Conservation (phyloP, 805 yeast genomes). For the Ogataea minuta region DNA sequence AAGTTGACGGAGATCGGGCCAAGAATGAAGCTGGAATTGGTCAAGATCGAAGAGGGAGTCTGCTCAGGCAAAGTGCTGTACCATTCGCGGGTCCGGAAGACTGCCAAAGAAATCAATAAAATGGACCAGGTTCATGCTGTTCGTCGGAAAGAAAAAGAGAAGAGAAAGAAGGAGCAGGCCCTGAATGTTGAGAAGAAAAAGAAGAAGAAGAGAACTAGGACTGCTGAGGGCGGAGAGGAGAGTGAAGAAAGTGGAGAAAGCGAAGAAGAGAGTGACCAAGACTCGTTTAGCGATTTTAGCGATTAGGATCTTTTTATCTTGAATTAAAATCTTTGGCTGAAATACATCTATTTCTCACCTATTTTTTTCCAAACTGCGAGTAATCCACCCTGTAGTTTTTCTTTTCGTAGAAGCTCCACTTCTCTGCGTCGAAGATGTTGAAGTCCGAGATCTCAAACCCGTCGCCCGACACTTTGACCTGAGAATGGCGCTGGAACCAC, state of each 20-base stretch:
- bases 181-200: conserved; percentile 77
- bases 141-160: conserved; percentile 59
- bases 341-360: conserved; percentile 5
- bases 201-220: conserved; percentile 68
- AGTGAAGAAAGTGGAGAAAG: conserved; percentile 38
- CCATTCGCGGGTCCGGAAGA: conserved; percentile 69
- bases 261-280: conserved; percentile 28
- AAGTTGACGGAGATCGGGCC: conserved; percentile 94
- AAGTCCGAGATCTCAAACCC: conserved; percentile 42
- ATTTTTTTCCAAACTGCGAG: conserved; percentile 15
- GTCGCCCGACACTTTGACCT: conserved; percentile 38
- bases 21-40: conserved; percentile 67
- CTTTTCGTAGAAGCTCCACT: conserved; percentile 44
- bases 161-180: conserved; percentile 74
- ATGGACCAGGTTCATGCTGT: conserved; percentile 68
- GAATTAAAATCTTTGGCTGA: background rate
- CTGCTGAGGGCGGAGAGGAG: conserved; percentile 44
- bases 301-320: background rate
- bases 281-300: conserved; percentile 21
- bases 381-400: conserved; percentile 40
- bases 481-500: conserved; percentile 38
- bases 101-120: conserved; percentile 54
- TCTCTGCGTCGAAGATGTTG: conserved; percentile 42
- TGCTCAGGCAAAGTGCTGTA: conserved; percentile 86
- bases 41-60: conserved; percentile 89